Percentiles rank a stretch among this genome's conserved stretches.
phyloP scores from a whole-genome alignment of 352 stramenopile species.

The Phytophthora macrochlamydospora region DNA sequence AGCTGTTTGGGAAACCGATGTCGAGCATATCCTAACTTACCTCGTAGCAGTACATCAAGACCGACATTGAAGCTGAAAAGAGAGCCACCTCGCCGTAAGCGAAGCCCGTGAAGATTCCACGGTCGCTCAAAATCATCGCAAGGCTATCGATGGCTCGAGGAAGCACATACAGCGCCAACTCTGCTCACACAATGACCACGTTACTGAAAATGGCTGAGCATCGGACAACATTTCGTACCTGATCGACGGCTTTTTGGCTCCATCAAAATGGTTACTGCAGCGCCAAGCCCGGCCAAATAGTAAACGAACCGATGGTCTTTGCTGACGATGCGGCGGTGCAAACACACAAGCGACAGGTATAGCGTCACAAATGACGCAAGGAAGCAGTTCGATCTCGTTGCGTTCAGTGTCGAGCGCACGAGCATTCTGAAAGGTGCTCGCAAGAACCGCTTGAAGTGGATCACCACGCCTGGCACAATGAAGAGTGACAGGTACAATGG shows the following conservation, averaged over 20 bases:
- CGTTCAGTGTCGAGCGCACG: slow-evolving; percentile 59
- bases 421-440: slow-evolving; percentile 57
- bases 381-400: slow-evolving; percentile 80
- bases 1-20: too few species aligned
- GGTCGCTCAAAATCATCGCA: slow-evolving; percentile 77
- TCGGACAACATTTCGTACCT: slow-evolving; percentile 31
- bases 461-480: slow-evolving; percentile 82
- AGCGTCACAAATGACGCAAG: slow-evolving; percentile 73
- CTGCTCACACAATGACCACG: slow-evolving; percentile 22
- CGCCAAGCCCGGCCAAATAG: slow-evolving; percentile 70
- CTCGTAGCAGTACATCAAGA: slow-evolving; percentile 89
- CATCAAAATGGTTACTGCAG: slow-evolving; percentile 74
- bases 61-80: slow-evolving; percentile 78
- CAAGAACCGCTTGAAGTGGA: slow-evolving; percentile 84
- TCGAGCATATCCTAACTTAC: slow-evolving; percentile 23
- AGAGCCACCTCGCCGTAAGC: slow-evolving; percentile 73
- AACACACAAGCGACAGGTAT: slow-evolving; percentile 72
- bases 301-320: slow-evolving; percentile 79
- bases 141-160: slow-evolving; percentile 79
- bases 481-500: slow-evolving; percentile 87
- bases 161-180: slow-evolving; percentile 81
- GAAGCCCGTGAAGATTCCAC: slow-evolving; percentile 68
- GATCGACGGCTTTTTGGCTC: slow-evolving; percentile 83
- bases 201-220: too few species aligned
- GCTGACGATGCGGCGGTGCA: slow-evolving; percentile 55